phyloP scores from a whole-genome alignment of 495 filamentous ascomycete species.

The Staphylotrichum longicolle region DNA sequence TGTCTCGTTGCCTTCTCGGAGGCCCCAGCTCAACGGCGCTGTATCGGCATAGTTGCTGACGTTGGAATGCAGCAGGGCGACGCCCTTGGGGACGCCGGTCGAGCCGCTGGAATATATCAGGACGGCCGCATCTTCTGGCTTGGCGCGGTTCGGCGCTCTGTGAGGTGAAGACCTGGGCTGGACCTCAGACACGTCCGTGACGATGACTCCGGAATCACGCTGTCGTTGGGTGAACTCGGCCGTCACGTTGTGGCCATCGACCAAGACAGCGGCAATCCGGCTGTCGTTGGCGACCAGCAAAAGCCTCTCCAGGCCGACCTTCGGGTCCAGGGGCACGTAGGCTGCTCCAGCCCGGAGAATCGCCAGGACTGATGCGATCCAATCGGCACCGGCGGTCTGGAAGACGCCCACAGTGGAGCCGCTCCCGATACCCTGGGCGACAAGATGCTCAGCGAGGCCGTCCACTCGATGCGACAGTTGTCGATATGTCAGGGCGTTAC shows the following conservation, averaged over 20 bases:
- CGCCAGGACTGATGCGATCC: constrained; percentile 53
- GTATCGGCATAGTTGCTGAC: too few relatives aligned
- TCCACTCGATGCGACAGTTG: not conserved
- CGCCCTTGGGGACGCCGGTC: constrained; percentile 48
- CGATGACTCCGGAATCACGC: not conserved
- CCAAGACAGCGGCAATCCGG: constrained; percentile 34
- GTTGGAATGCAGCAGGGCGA: constrained; percentile 15
- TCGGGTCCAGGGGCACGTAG: constrained; percentile 55
- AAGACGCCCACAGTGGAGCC: constrained; percentile 29
- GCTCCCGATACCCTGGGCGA: not conserved
- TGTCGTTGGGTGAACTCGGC: not conserved
- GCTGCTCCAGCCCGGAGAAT: constrained; percentile 48
- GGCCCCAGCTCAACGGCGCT: too few relatives aligned
- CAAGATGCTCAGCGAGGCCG: too few relatives aligned
- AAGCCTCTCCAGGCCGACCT: not conserved
- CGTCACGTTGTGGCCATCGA: not conserved
- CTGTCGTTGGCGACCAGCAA: not conserved
- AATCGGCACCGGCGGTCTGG: constrained; percentile 41
- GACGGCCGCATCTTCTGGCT: not conserved
- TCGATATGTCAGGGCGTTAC: not conserved
- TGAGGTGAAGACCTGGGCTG: too few relatives aligned
- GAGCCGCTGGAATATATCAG: constrained; percentile 49
- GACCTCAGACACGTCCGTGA: not conserved
- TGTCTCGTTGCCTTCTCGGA: constrained; percentile 8
- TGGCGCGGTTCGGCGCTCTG: too few relatives aligned